phyloP scores from a whole-genome alignment of 305 asterid species.

The Solanum chacoense region DNA sequence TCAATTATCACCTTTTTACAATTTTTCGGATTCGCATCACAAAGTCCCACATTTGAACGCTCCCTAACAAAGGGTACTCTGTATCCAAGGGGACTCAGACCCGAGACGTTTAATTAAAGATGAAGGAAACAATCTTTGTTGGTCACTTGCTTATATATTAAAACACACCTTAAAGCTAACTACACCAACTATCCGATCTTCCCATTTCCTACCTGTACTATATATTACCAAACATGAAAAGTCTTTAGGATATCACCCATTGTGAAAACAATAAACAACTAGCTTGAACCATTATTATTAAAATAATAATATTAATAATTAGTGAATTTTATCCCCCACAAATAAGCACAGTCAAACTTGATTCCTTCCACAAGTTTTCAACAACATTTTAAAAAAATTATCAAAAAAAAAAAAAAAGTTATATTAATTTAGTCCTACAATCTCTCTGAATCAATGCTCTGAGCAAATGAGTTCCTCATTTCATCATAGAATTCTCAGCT shows the following conservation, averaged over 20 bases:
- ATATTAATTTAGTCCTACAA: neutral
- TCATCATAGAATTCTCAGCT: neutral
- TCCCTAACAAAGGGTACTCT: neutral
- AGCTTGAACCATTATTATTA: neutral
- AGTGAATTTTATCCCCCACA: neutral
- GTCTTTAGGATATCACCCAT: neutral
- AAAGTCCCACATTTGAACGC: neutral
- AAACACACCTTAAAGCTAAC: neutral
- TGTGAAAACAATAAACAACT: neutral
- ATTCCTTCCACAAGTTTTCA: neutral
- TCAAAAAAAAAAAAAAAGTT: neutral
- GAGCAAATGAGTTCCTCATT: neutral
- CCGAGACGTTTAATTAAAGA: too few species aligned
- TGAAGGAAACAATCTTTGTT: neutral
- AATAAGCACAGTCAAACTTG: neutral
- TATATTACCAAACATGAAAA: neutral
- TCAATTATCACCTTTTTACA: neutral
- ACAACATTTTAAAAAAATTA: neutral
- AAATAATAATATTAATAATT: neutral
- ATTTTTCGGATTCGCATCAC: neutral
- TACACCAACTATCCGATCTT: neutral
- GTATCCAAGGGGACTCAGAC: neutral
- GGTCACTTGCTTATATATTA: neutral
- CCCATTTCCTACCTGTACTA: neutral
- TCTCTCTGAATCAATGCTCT: slow-evolving; percentile 9